These are phyloP conservation scores for Xanthoparmelia taractica DNA, from an alignment of 495 filamentous ascomycete species.

Conservation along the genomic window DNA sequence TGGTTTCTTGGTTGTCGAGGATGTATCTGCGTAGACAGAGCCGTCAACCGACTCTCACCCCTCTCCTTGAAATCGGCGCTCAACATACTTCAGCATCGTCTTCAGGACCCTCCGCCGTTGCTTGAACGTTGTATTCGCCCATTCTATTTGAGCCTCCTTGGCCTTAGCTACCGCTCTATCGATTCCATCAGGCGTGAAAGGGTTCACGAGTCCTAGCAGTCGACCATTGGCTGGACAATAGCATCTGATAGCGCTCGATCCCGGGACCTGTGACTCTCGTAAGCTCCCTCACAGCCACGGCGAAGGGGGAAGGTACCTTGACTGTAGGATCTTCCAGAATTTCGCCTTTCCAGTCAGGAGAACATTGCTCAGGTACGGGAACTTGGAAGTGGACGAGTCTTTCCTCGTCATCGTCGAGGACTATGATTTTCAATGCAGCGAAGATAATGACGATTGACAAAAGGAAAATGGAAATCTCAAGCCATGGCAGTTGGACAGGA, in stretches of 20 bases:
- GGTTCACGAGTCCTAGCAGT: constrained; percentile 72
- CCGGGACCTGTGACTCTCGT: constrained; percentile 34
- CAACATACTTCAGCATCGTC: constrained; percentile 63
- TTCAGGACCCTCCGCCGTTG: constrained; percentile 73
- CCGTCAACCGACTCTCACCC: background rate
- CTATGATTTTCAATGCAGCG: constrained; percentile 20
- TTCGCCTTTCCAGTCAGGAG: constrained; percentile 47
- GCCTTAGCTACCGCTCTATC: constrained; percentile 72
- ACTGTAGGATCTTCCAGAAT: constrained; percentile 55
- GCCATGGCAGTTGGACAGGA: constrained; percentile 4
- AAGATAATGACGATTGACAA: constrained; percentile 23
- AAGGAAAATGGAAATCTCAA: constrained; percentile 17
- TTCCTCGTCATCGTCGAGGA: constrained; percentile 33
- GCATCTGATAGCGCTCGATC: constrained; percentile 63
- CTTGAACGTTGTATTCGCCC: constrained; percentile 70
- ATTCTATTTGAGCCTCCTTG: constrained; percentile 65
- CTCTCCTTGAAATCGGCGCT: background rate
- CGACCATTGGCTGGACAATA: constrained; percentile 86
- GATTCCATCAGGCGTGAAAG: constrained; percentile 68
- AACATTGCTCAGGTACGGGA: constrained; percentile 49
- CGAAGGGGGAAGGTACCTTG: constrained; percentile 32
- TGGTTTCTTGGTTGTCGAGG: constrained; percentile 81
- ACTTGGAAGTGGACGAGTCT: constrained; percentile 51
- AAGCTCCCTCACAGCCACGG: constrained; percentile 10
- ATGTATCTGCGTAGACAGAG: constrained; percentile 46